Evolutionary conservation across 768 basidiomycete genomes (phyloP), one percentile per base, ranked within the genome.

Genomic region (Omphalotus guepiniiformis): DNA sequence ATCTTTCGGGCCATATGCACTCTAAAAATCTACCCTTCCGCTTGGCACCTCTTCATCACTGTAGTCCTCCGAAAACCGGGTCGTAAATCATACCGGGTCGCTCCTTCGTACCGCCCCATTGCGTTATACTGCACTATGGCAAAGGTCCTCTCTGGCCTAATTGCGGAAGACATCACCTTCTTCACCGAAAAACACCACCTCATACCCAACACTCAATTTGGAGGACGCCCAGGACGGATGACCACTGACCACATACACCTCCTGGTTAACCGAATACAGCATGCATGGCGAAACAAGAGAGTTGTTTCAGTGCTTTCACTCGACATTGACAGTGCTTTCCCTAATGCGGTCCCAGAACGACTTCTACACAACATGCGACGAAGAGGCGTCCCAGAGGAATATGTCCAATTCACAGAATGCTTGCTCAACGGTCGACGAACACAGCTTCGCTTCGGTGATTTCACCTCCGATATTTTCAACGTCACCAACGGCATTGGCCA

Each of bases 31-130:
- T n/a, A n/a, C n/a, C 36, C 69, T 0, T 49, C 50, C 2, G 25
- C 32, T 25, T 69, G 64, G 63, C 59, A 57, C 46, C 2, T 19
- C 0, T 64, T 55, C 1, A 51, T 42, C 2, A 68, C 67, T 3
- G 44, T 63, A 2, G 63, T 68, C 0, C 43, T 70, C 0, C 39
- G 55, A 4, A 72, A 72, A 48, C 67, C 65, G 13, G 64, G 64
- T 2, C 60, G 59, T 39, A 12, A 53, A 2, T 58, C 63, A 53
- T 71, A 72, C 57, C 51, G 51, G 4, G 45, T 47, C 0, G 55
- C 68, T 3, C 58, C 58, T 12, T 58, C 68, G 4, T 67, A 61
- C 47, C 55, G 65, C n/a, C 70, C 66, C 0, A 65, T 72, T 3
- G 62, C 63, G 0, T 60, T 71, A 3, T 43, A 60, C 11, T 50